phyloP scores from a whole-genome alignment of 768 basidiomycete genomes.

The Agaricus sinodeliciosus region DNA sequence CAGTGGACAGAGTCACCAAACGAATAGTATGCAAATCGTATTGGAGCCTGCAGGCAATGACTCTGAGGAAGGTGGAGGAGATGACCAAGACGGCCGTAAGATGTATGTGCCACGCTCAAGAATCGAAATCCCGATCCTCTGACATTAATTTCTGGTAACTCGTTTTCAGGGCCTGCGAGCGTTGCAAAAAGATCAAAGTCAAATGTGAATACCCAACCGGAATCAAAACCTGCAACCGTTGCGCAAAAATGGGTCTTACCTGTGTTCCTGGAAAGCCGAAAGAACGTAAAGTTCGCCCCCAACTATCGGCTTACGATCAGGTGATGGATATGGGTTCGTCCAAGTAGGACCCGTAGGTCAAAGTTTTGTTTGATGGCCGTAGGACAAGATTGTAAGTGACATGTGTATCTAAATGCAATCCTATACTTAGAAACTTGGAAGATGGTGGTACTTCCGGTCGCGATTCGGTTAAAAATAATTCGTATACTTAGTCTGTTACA shows the following conservation, averaged over 20 bases:
- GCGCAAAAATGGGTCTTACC: conserved; percentile 4
- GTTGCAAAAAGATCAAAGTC: conserved; percentile 9
- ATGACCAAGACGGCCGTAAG: conserved; percentile 2
- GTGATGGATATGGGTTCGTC: conserved; percentile 7
- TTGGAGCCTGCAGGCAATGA: conserved; percentile 3
- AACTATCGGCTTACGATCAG: conserved; percentile 5
- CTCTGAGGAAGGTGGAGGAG: background rate
- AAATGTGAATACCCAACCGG: conserved; percentile 9
- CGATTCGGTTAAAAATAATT: no score
- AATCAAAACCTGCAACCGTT: background rate
- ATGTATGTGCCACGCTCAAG: background rate
- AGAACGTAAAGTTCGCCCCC: conserved; percentile 1
- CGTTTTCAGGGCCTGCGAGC: conserved; percentile 5
- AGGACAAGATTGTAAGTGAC: background rate
- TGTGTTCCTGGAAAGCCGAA: conserved; percentile 6
- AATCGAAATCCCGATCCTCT: background rate
- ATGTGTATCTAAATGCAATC: no score
- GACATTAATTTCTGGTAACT: background rate
- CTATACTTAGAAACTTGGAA: no score
- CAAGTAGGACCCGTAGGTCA: background rate
- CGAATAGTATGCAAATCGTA: conserved; percentile 8
- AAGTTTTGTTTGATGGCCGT: background rate
- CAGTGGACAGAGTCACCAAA: background rate
- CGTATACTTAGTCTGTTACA: no score
- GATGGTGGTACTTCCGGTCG: no score